Percentiles rank a stretch among this genome's conserved stretches.
Conservation (phyloP, 176 grass and related monocot species). For the Eragrostis curvula region DNA sequence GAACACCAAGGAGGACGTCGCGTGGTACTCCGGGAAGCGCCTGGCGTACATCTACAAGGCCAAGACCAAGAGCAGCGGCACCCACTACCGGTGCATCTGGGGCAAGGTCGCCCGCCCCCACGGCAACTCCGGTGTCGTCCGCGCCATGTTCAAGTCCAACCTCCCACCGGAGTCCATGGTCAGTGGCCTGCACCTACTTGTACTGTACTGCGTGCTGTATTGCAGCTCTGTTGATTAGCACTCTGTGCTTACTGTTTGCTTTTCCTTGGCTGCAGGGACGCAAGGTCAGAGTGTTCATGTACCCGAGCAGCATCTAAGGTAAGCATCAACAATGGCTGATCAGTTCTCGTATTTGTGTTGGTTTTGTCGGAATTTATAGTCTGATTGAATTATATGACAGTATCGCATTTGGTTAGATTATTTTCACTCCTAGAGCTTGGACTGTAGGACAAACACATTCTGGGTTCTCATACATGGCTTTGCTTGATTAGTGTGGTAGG, state of each 20-base stretch:
- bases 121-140: conserved; percentile 73
- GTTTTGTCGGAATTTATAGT: background rate
- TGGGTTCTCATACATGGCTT: background rate
- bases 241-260: conserved; percentile 1
- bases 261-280: conserved; percentile 44
- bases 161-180: conserved; percentile 79
- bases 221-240: background rate
- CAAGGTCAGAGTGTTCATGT: conserved; percentile 93
- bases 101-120: conserved; percentile 80
- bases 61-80: conserved; percentile 71
- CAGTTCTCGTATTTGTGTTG: background rate
- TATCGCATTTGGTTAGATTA: background rate
- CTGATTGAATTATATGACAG: background rate
- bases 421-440: background rate
- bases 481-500: background rate
- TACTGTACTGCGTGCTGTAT: background rate
- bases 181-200: background rate
- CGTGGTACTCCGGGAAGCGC: conserved; percentile 75
- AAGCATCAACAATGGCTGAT: background rate
- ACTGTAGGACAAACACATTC: background rate
- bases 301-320: conserved; percentile 89
- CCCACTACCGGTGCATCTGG: conserved; percentile 76
- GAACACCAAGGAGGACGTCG: conserved; percentile 80
- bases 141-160: conserved; percentile 82
- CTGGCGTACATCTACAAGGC: conserved; percentile 93